A percentile compares a stretch with the other conserved stretches of the same genome.
Conservation (phyloP, 345 rosid genomes). For the Combretum micranthum region DNA sequence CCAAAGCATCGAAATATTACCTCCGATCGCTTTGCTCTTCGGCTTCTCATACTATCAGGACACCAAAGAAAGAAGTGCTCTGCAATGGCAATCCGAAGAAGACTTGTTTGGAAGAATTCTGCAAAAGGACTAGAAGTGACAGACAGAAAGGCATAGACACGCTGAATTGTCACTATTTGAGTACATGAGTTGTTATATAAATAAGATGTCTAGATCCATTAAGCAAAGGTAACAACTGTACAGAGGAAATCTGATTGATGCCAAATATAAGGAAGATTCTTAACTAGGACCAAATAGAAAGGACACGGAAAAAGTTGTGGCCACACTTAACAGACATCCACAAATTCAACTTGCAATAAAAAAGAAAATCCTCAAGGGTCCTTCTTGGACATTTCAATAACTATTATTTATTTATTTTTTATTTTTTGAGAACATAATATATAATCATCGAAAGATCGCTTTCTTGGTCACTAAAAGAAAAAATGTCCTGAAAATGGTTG, state of each 20-base stretch:
- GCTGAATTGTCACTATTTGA: constrained; percentile 14
- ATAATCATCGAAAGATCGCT: constrained; percentile 7
- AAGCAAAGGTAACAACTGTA: constrained; percentile 8
- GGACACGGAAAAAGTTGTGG: constrained; percentile 34
- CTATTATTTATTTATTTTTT: constrained; percentile 11
- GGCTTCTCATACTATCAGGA: constrained; percentile 39
- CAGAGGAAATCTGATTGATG: constrained; percentile 22
- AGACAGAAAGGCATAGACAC: background rate
- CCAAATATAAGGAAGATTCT: constrained; percentile 41
- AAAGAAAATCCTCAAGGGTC: constrained; percentile 19
- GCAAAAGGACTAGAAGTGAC: no score
- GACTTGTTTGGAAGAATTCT: no score
- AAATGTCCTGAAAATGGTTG: constrained; percentile 13
- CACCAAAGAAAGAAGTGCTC: background rate
- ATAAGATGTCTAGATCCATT: constrained; percentile 6
- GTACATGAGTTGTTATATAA: constrained; percentile 29
- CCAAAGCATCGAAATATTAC: constrained; percentile 25
- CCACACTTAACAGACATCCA: constrained; percentile 38
- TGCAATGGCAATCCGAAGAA: background rate
- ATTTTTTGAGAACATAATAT: constrained; percentile 21
- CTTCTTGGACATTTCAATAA: constrained; percentile 12
- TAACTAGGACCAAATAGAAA: constrained; percentile 30
- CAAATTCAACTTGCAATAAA: constrained; percentile 52
- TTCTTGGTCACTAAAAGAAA: constrained; percentile 11
- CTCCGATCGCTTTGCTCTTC: constrained; percentile 66